A percentile compares a stretch with the other conserved stretches of the same genome.
These are phyloP conservation scores for Neurospora sp. DNA, from an alignment of 495 filamentous ascomycete genomes.

Conservation along the genomic window DNA sequence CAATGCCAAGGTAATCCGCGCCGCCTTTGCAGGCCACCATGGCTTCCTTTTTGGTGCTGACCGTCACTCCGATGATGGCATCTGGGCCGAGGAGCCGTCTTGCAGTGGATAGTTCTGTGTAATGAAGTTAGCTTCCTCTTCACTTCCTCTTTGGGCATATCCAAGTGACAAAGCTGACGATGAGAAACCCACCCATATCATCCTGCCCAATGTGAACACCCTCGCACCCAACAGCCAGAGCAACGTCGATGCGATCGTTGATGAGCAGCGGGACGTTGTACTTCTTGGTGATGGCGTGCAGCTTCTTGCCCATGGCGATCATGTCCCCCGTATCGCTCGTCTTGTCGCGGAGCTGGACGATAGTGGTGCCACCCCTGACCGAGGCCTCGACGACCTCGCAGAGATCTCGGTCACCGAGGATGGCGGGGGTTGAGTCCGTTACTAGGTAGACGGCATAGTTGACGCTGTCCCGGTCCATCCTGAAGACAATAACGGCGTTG, in stretches of 20 bases:
- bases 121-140: not conserved
- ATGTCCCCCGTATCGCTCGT: conserved; percentile 63
- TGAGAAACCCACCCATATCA: conserved; percentile 60
- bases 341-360: conserved; percentile 90
- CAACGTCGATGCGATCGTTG: conserved; percentile 93
- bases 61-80: conserved; percentile 60
- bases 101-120: conserved; percentile 50
- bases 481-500: not conserved
- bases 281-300: conserved; percentile 59
- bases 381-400: conserved; percentile 66
- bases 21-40: conserved; percentile 55
- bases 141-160: too few species aligned
- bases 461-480: conserved; percentile 23
- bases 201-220: conserved; percentile 93
- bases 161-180: not conserved
- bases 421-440: conserved; percentile 76
- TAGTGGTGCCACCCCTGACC: conserved; percentile 69
- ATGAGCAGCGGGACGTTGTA: conserved; percentile 75
- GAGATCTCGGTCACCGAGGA: conserved; percentile 62
- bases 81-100: conserved; percentile 62
- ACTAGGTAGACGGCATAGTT: conserved; percentile 73
- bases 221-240: conserved; percentile 73
- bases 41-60: conserved; percentile 58
- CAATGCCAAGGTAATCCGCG: conserved; percentile 83
- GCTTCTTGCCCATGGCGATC: conserved; percentile 55